Evolutionary conservation across 1,284 basidiomycete genomes (phyloP), one percentile per base, ranked within the genome.

Genomic region (Rhizoctonia solani): DNA sequence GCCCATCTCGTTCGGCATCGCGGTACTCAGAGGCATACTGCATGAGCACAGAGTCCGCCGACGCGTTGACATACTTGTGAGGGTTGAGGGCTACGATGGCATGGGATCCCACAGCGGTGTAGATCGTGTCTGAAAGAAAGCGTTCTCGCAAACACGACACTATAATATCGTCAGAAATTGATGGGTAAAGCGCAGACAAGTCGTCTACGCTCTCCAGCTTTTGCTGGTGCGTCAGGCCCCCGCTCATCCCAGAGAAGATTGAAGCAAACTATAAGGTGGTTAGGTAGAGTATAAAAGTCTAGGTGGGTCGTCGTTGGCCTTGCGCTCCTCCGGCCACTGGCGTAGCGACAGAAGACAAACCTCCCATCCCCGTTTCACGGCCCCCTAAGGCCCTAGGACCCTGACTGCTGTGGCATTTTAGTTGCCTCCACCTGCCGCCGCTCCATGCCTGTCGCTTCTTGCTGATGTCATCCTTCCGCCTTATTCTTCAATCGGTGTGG

Each of bases 11-110:
- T 1, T 80, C 80, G 1, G 84, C 84, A 72, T 89, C 84, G 37
- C 87, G 80, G 73, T 90, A 90, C 71, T 91, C 85, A 32, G 87
- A 81, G 3, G 92, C 88, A 75, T 96, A 96, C 74, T 91, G 89
- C 77, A 91, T 86, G 41, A 96, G 79, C 32, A 90, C 78, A 0
- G 87, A 86, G 79, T 97, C 93, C 70, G 89, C 86, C 74, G 91
- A 94, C 69, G 85, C 85, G 13, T 88, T 73, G 32, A 95, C 82
- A 73, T 90, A 92, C 76, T 93, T 93, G 81, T 95, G 89, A 0
- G 93, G 93, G 77, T 96, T 96, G 72, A 95, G 81, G 30, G 90
- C 89, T 70, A 96, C 86, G 71, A 95, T 79, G 6, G 82, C 81
- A 42, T 85, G 86, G 16, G 87, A 81, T 23, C 91, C 90, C 67